A percentile compares a stretch with the other conserved stretches of the same genome.
phyloP scores from a whole-genome alignment of 129 eudicot genomes.

The Cynara cardunculus region DNA sequence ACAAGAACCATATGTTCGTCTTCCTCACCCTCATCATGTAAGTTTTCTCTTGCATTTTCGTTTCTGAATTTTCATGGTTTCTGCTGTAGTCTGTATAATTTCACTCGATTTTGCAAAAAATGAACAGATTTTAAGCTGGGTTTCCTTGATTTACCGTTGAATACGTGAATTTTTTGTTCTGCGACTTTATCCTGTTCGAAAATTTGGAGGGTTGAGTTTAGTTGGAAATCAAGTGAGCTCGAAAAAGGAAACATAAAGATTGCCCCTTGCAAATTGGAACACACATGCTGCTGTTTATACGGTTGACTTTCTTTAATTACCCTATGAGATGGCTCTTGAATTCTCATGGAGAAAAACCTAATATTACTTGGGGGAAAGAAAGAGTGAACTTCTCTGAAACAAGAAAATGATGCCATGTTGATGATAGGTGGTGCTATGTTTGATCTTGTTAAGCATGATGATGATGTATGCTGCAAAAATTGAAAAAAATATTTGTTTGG shows the following conservation, averaged over 20 bases:
- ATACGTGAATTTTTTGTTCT: background rate
- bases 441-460: background rate
- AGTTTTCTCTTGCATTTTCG: conserved; percentile 19
- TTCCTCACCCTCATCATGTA: conserved; percentile 44
- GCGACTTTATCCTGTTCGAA: background rate
- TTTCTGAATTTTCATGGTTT: background rate
- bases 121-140: background rate
- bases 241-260: background rate
- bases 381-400: background rate
- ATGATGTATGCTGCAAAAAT: background rate
- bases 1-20: conserved; percentile 26
- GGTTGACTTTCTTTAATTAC: background rate
- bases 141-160: background rate
- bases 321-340: background rate
- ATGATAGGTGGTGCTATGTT: background rate
- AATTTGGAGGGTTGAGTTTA: background rate
- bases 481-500: too few relatives aligned
- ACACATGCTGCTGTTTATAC: background rate
- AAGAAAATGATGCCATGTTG: background rate
- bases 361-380: background rate
- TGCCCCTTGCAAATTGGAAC: background rate
- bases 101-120: background rate
- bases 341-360: background rate
- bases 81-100: background rate
- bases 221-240: background rate